phyloP scores from a whole-genome alignment of 352 stramenopile genomes.

The Globisporangium cederbergense region DNA sequence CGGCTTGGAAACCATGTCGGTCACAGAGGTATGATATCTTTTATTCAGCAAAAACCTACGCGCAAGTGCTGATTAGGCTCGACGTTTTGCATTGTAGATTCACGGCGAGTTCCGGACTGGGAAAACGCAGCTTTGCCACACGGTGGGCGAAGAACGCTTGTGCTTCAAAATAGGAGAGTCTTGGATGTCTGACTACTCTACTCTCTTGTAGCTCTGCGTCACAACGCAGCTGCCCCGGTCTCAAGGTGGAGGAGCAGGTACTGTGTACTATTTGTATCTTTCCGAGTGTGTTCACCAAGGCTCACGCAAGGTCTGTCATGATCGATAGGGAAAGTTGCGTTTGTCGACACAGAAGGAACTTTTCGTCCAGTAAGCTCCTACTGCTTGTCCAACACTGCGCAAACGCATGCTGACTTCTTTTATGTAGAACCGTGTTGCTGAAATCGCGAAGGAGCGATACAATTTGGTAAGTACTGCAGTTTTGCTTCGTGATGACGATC shows the following conservation, averaged over 20 bases:
- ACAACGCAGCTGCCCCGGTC: conserved; percentile 84
- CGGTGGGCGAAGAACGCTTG: conserved; percentile 29
- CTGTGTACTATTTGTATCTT: background rate
- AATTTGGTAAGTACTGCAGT: conserved; percentile 39
- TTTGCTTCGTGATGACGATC: background rate
- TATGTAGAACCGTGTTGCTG: conserved; percentile 66
- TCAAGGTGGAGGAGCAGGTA: conserved; percentile 78
- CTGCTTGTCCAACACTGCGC: background rate
- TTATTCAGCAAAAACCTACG: conserved; percentile 1
- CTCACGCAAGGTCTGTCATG: background rate
- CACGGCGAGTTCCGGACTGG: conserved; percentile 93
- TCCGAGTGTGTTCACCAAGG: conserved; percentile 6
- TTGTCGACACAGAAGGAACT: conserved; percentile 91
- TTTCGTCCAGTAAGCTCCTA: conserved; percentile 74
- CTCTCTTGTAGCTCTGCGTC: conserved; percentile 51
- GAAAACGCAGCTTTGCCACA: conserved; percentile 94
- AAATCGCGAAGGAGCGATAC: conserved; percentile 84
- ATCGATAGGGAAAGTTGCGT: conserved; percentile 73
- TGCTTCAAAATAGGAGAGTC: background rate
- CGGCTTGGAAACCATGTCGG: conserved; percentile 87
- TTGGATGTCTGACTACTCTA: background rate
- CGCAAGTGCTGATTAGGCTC: background rate
- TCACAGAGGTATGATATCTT: conserved; percentile 76
- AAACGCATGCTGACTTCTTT: conserved; percentile 4
- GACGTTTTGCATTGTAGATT: conserved; percentile 36